These are phyloP conservation scores for Thielaviopsis cerberus DNA, from an alignment of 2,329 filamentous ascomycete species.

Conservation along the genomic window DNA sequence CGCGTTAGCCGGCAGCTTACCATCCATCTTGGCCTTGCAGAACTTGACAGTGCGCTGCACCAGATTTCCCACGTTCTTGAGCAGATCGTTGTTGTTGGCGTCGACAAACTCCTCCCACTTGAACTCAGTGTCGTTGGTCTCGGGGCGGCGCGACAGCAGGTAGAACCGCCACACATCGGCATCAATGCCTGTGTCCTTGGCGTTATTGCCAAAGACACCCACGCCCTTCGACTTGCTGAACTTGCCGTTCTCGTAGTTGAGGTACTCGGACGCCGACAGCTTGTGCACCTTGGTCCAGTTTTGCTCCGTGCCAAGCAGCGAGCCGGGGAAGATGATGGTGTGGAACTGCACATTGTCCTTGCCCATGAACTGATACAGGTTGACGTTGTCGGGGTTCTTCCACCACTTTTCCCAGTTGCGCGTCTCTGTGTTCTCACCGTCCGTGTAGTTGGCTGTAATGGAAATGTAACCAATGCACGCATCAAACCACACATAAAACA, in stretches of 20 bases:
- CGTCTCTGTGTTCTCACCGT: slow-evolving; percentile 24
- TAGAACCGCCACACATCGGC: slow-evolving; percentile 90
- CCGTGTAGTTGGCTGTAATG: slow-evolving; percentile 77
- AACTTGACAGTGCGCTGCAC: slow-evolving; percentile 60
- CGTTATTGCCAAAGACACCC: slow-evolving; percentile 81
- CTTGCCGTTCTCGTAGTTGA: slow-evolving; percentile 77
- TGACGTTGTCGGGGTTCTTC: slow-evolving; percentile 73
- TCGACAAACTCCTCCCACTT: slow-evolving; percentile 72
- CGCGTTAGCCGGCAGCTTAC: slow-evolving; percentile 43
- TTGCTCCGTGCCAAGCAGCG: slow-evolving; percentile 65
- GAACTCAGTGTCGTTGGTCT: slow-evolving; percentile 74
- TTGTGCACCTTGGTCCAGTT: slow-evolving; percentile 82
- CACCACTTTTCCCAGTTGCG: slow-evolving; percentile 87
- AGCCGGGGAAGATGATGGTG: slow-evolving; percentile 68
- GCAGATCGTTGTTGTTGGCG: slow-evolving; percentile 75
- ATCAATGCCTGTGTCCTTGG: slow-evolving; percentile 66
- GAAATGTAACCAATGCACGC: slow-evolving; percentile 90
- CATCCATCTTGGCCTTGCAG: slow-evolving; percentile 55
- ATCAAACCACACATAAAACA: slow-evolving; percentile 88
- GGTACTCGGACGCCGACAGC: slow-evolving; percentile 69
- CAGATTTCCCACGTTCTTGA: slow-evolving; percentile 58
- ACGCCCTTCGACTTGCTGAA: slow-evolving; percentile 83
- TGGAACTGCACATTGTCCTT: slow-evolving; percentile 51
- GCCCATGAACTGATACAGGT: slow-evolving; percentile 88
- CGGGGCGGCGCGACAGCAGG: slow-evolving; percentile 66